Base-by-base conservation (phyloP, 2,329 filamentous ascomycete genomes). In the Colletotrichum shisoi region DNA sequence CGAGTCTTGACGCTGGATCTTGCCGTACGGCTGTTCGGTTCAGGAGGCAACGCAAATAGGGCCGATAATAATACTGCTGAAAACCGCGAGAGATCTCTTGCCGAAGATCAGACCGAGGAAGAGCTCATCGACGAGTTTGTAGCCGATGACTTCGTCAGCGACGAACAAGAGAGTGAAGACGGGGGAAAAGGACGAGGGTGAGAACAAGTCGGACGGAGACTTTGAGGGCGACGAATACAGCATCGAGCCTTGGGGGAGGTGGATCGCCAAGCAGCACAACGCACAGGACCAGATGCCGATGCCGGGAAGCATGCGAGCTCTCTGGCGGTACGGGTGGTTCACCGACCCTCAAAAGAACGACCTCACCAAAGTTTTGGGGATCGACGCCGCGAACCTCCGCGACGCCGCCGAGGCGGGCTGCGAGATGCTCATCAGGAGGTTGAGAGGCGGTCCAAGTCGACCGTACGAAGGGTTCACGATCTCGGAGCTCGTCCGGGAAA, bases 201-300 rank as follows among this genome's bases (percentile, higher is more conserved):
- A 1, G 1, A 15, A 31, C 21, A 34, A 15, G 3, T 19, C 31
- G 11, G 15, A 39, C 0, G 13, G 17, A 15, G 4, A 7, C 12
- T 45, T 45, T 5, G 19, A 15, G 11, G 21, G 56, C 11, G 17
- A 44, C 31, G 34, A 19, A 34, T 5, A 24, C 44, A 9, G 27
- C 1, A 45, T 52, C 21, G 13, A 51, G 11, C 3, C 45, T 3
- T 45, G 61, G 54, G 61, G 39, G 6, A 31, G 37, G 5, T 42
- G 12, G 19, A 31, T 52, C n/a, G 61, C 45, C 15, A 8, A 58
- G 3, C 45, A 52, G 17, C 54, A 63, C 15, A 13, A 21, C 13
- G 57, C 62, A 0, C 48, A 65, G 12, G 57, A 65, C 49, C 62
- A 56, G 31, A 31, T 65, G 27, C 21, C 57, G 13, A 65, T 65